phyloP scores from a whole-genome alignment of 345 rosid species.

The Moricandia arvensis region DNA sequence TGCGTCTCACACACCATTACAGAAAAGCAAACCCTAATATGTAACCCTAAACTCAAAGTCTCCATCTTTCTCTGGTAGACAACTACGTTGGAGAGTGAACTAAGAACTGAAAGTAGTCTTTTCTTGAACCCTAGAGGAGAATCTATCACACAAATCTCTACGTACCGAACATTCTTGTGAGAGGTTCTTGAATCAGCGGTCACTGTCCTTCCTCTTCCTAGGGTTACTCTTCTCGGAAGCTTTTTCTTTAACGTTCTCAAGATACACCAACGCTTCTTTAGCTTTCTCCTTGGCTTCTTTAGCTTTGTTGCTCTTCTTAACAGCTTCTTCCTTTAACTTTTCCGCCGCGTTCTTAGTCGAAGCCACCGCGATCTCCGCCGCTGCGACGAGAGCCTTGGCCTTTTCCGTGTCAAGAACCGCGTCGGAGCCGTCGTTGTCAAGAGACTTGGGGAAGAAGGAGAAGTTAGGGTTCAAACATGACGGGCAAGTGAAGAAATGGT shows the following conservation, averaged over 20 bases:
- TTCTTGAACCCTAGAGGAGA: slow-evolving; percentile 27
- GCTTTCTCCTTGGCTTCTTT: slow-evolving; percentile 46
- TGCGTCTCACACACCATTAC: slow-evolving; percentile 20
- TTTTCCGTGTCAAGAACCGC: slow-evolving; percentile 27
- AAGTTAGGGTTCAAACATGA: slow-evolving; percentile 47
- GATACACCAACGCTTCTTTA: slow-evolving; percentile 44
- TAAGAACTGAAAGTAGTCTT: not conserved
- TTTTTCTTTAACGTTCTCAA: slow-evolving; percentile 32
- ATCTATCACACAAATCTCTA: not conserved
- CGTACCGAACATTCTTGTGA: slow-evolving; percentile 3
- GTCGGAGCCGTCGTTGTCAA: not conserved
- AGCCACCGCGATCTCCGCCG: slow-evolving; percentile 45
- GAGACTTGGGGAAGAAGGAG: slow-evolving; percentile 43
- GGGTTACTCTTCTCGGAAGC: not conserved
- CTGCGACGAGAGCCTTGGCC: slow-evolving; percentile 48
- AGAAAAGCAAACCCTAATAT: slow-evolving; percentile 19
- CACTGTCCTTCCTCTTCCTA: slow-evolving; percentile 28
- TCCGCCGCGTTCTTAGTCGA: slow-evolving; percentile 39
- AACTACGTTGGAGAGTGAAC: slow-evolving; percentile 13
- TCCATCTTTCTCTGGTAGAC: slow-evolving; percentile 23
- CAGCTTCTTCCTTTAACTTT: slow-evolving; percentile 38
- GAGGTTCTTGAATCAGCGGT: slow-evolving; percentile 2
- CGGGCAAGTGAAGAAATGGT: slow-evolving; percentile 44
- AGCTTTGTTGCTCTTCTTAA: slow-evolving; percentile 41
- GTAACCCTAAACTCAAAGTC: slow-evolving; percentile 23